phyloP scores from a whole-genome alignment of 768 basidiomycete species.

The Tricholomella constricta region DNA sequence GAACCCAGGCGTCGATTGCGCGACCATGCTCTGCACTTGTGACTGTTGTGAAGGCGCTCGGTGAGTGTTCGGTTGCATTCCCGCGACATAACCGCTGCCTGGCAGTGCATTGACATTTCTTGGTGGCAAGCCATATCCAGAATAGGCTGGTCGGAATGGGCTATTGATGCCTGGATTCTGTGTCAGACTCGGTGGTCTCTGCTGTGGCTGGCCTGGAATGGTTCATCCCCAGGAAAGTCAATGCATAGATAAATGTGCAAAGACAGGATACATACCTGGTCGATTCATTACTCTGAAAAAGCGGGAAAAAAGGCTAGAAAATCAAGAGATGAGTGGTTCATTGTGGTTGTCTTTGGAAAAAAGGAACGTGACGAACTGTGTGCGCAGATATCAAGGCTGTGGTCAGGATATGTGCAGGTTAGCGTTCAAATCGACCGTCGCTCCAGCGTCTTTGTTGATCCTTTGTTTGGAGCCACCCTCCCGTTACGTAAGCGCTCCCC shows the following conservation, averaged over 20 bases:
- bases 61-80: conserved; percentile 62
- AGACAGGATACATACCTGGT: conserved; percentile 46
- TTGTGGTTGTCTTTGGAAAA: background rate
- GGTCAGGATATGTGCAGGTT: conserved; percentile 14
- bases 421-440: conserved; percentile 13
- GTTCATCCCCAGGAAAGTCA: conserved; percentile 27
- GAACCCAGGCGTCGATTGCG: conserved; percentile 63
- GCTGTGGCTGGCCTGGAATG: conserved; percentile 72
- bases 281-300: conserved; percentile 56
- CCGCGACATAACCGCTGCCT: conserved; percentile 52
- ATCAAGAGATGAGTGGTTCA: conserved; percentile 11
- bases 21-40: conserved; percentile 55
- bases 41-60: conserved; percentile 56
- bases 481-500: conserved; percentile 19
- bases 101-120: conserved; percentile 55
- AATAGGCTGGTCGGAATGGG: conserved; percentile 63
- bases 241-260: conserved; percentile 16
- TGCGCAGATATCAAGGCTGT: conserved; percentile 15
- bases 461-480: conserved; percentile 37
- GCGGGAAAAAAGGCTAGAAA: conserved; percentile 29
- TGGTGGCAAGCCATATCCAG: conserved; percentile 61
- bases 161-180: conserved; percentile 62
- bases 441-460: conserved; percentile 38
- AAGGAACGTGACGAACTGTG: conserved; percentile 7
- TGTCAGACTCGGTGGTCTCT: conserved; percentile 74